Percentiles rank a stretch among this genome's conserved stretches.
Evolutionary conservation across 2,329 filamentous ascomycete species (phyloP).

Genomic region (Ophiostoma tasmaniense): DNA sequence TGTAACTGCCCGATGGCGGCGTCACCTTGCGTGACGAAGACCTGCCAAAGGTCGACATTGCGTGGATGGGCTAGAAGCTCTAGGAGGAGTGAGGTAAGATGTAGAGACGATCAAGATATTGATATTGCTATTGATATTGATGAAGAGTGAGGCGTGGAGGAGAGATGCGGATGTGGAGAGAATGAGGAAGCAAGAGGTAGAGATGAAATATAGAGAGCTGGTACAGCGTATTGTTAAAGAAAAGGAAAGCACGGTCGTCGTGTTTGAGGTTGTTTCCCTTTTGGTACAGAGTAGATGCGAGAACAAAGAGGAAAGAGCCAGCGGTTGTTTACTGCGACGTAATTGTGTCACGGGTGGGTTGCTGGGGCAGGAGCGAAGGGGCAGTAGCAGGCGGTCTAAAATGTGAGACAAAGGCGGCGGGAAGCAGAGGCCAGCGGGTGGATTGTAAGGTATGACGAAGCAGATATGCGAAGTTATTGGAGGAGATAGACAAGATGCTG

Average conservation of each 20-base stretch:
- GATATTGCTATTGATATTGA: not conserved
- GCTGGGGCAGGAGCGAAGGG: conserved; percentile 12
- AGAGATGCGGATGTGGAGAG: not conserved
- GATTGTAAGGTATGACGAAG: conserved; percentile 5
- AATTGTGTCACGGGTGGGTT: conserved; percentile 10
- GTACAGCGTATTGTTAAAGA: not conserved
- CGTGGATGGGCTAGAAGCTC: conserved; percentile 4
- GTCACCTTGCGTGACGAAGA: conserved; percentile 25
- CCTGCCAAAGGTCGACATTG: conserved; percentile 26
- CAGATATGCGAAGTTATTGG: not conserved
- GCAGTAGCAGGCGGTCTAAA: not conserved
- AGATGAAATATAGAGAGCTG: not conserved
- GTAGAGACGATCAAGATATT: not conserved
- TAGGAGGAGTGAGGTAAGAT: not conserved
- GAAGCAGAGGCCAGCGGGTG: conserved; percentile 1
- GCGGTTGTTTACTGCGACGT: conserved; percentile 10
- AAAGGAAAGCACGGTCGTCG: not conserved
- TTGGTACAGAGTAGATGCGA: not conserved
- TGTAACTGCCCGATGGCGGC: conserved; percentile 54
- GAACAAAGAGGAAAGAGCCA: conserved; percentile 6
- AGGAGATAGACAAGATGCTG: not conserved
- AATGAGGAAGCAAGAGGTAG: not conserved
- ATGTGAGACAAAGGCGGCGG: conserved; percentile 13
- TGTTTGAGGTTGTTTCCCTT: not conserved
- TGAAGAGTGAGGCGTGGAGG: not conserved